Evolutionary conservation across 75 land plant species (phyloP).

Genomic region (Cryptomeria japonica): DNA sequence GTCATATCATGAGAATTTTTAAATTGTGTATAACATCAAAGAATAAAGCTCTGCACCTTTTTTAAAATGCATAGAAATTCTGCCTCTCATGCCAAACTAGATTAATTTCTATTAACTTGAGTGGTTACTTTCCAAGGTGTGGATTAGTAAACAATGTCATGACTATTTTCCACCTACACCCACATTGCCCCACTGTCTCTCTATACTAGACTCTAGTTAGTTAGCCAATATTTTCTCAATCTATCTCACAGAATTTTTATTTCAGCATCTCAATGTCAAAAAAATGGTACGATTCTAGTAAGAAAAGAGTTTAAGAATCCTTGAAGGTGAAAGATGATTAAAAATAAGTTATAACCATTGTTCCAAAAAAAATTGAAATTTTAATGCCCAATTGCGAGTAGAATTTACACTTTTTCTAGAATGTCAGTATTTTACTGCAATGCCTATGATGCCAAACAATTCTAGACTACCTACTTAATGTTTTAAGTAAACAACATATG

Average conservation of each 20-base stretch:
- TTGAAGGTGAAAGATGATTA: background rate
- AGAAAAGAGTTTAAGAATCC: background rate
- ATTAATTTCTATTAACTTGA: background rate
- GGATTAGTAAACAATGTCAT: background rate
- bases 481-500: background rate
- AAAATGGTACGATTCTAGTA: too few relatives aligned
- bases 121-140: background rate
- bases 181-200: background rate
- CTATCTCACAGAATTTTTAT: background rate
- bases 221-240: background rate
- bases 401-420: background rate
- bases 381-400: background rate
- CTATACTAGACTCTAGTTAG: background rate
- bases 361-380: background rate
- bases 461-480: background rate
- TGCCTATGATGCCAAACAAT: background rate
- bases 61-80: background rate
- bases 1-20: background rate
- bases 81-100: background rate
- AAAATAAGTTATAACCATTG: too few relatives aligned
- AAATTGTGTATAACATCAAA: background rate
- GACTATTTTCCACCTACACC: background rate
- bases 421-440: background rate
- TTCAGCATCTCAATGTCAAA: background rate
- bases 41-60: background rate